These are phyloP conservation scores for Microthyrium microscopicum DNA, from an alignment of 2,329 filamentous ascomycete species.

Conservation along the genomic window DNA sequence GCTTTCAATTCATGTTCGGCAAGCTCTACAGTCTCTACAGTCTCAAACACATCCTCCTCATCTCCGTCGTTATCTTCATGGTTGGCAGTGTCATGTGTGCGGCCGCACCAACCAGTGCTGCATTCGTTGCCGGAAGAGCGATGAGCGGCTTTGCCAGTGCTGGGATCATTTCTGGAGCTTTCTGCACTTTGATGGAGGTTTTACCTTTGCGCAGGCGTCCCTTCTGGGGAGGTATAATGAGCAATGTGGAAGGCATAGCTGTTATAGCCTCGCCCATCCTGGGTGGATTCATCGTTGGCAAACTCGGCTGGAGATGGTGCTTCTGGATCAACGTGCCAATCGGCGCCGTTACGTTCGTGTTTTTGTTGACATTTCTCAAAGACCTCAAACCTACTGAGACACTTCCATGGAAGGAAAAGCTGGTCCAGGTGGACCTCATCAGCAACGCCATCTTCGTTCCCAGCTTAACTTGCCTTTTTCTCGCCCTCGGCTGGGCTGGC, in stretches of 20 bases:
- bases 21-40: constrained; percentile 8
- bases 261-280: constrained; percentile 26
- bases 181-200: constrained; percentile 5
- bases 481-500: constrained; percentile 22
- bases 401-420: constrained; percentile 3
- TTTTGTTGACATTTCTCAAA: constrained; percentile 23
- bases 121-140: constrained; percentile 11
- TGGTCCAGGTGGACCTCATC: constrained; percentile 18
- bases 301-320: constrained; percentile 16
- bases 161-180: constrained; percentile 8
- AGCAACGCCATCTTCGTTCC: constrained; percentile 19
- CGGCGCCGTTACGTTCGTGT: constrained; percentile 13
- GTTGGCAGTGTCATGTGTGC: constrained; percentile 10
- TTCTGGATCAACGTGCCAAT: constrained; percentile 13
- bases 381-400: constrained; percentile 7
- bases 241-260: constrained; percentile 21
- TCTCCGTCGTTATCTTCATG: constrained; percentile 9
- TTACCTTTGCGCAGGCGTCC: constrained; percentile 8
- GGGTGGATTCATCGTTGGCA: constrained; percentile 25
- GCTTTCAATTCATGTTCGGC: constrained; percentile 5
- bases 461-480: constrained; percentile 13
- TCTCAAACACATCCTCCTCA: constrained; percentile 7
- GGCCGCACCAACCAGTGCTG: constrained; percentile 8
- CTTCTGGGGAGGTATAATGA: constrained; percentile 16
- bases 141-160: constrained; percentile 10